Conservation (phyloP, 441 rosid species). For the Croton laevigatus region DNA sequence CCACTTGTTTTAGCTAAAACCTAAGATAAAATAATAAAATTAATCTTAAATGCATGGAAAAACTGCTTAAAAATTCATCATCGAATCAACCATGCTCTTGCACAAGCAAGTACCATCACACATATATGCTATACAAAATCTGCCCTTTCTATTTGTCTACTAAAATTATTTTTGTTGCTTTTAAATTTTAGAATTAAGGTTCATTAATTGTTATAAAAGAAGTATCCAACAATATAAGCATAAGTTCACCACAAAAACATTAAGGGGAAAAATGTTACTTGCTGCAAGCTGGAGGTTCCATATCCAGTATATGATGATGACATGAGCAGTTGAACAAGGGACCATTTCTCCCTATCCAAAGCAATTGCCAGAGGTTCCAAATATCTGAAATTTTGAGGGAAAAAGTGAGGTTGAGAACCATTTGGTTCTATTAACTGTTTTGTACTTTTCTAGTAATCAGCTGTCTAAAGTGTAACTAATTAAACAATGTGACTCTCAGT, state of each 20-base stretch:
- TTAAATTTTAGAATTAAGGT: not conserved
- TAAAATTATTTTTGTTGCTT: not conserved
- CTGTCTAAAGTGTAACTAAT: not conserved
- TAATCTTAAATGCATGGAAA: not conserved
- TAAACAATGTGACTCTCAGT: not conserved
- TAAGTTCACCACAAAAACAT: constrained; percentile 5
- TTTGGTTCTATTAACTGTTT: not conserved
- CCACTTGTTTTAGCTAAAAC: not conserved
- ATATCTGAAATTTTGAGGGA: constrained; percentile 47
- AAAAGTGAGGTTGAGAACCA: constrained; percentile 1
- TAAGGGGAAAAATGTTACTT: constrained; percentile 42
- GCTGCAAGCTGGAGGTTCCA: constrained; percentile 86
- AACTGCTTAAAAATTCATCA: not conserved
- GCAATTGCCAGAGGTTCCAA: constrained; percentile 92
- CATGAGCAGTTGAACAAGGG: constrained; percentile 84
- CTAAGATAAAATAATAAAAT: not conserved
- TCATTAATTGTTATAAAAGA: not conserved
- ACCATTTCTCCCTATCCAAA: constrained; percentile 91
- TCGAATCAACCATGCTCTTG: not conserved
- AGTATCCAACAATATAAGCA: constrained; percentile 1
- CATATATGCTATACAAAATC: not conserved
- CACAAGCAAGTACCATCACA: not conserved
- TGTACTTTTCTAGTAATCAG: not conserved
- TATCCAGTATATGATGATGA: constrained; percentile 88
- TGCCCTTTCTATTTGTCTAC: not conserved